phyloP scores from a whole-genome alignment of 2,329 filamentous ascomycete species.

The Pseudocercospora ulei region DNA sequence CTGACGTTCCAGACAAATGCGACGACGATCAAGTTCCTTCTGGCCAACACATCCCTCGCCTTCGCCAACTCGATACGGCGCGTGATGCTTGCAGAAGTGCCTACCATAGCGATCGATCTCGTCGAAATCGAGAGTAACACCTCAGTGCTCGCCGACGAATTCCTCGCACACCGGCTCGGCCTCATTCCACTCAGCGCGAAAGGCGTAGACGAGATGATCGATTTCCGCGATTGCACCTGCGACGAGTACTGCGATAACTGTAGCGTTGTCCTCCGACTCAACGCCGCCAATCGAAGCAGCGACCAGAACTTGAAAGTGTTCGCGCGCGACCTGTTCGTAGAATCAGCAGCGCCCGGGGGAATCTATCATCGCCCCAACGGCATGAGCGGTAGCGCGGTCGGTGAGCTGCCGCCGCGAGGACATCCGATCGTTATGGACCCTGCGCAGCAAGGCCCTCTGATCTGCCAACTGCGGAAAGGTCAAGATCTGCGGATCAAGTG shows the following conservation, averaged over 20 bases:
- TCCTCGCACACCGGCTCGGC: conserved; percentile 83
- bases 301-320: conserved; percentile 92
- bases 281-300: conserved; percentile 59
- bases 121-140: conserved; percentile 90
- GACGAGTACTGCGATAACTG: conserved; percentile 90
- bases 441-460: conserved; percentile 69
- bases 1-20: conserved; percentile 50
- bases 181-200: conserved; percentile 79
- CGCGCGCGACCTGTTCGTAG: conserved; percentile 72
- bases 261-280: conserved; percentile 71
- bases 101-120: conserved; percentile 86
- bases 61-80: conserved; percentile 90
- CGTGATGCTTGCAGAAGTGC: conserved; percentile 84
- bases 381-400: conserved; percentile 56
- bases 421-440: conserved; percentile 75
- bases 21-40: conserved; percentile 79
- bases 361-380: conserved; percentile 61
- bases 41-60: conserved; percentile 77
- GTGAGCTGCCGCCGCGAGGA: conserved; percentile 47
- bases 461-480: conserved; percentile 79
- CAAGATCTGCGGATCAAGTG: conserved; percentile 87
- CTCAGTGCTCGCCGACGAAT: conserved; percentile 92
- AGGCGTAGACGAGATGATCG: conserved; percentile 69
- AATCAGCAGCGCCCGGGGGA: conserved; percentile 42
- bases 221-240: conserved; percentile 91